A percentile compares a stretch with the other conserved stretches of the same genome.
These are phyloP conservation scores for Oryza meyeriana DNA, from an alignment of 176 grass and related monocot genomes.

Conservation along the genomic window DNA sequence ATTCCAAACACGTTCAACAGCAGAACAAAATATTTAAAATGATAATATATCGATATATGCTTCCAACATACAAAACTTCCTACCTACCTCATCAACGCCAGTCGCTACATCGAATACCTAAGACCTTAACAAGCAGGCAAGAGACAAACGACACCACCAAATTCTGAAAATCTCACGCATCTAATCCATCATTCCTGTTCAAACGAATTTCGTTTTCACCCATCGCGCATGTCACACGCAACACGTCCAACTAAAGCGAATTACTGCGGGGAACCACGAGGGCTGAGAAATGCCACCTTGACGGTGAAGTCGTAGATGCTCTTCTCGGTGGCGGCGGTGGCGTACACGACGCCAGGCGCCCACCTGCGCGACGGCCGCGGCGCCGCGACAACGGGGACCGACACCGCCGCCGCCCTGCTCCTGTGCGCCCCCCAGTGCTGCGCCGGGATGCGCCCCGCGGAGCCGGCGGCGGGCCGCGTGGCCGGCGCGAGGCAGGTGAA, in stretches of 20 bases:
- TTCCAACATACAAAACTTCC: background rate
- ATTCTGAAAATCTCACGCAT: background rate
- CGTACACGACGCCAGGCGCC: constrained; percentile 62
- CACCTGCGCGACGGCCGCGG: constrained; percentile 30
- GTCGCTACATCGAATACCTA: background rate
- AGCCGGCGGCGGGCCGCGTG: background rate
- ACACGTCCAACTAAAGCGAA: background rate
- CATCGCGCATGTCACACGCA: background rate
- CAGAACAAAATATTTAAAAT: background rate
- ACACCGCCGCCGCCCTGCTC: background rate
- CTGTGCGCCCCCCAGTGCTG: background rate
- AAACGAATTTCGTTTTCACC: background rate
- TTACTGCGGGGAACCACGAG: background rate
- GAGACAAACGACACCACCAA: background rate
- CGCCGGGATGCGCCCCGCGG: constrained; percentile 2
- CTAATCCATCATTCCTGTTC: background rate
- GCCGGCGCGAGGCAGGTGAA: constrained; percentile 14
- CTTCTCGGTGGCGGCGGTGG: constrained; percentile 77
- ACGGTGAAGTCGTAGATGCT: constrained; percentile 83
- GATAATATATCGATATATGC: background rate
- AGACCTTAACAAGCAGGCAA: background rate
- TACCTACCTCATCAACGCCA: constrained; percentile 7
- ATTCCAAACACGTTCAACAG: background rate
- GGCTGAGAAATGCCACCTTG: constrained; percentile 35
- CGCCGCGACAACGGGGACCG: background rate